These are phyloP conservation scores for Citrus australasica DNA, from an alignment of 345 rosid genomes.

Conservation along the genomic window DNA sequence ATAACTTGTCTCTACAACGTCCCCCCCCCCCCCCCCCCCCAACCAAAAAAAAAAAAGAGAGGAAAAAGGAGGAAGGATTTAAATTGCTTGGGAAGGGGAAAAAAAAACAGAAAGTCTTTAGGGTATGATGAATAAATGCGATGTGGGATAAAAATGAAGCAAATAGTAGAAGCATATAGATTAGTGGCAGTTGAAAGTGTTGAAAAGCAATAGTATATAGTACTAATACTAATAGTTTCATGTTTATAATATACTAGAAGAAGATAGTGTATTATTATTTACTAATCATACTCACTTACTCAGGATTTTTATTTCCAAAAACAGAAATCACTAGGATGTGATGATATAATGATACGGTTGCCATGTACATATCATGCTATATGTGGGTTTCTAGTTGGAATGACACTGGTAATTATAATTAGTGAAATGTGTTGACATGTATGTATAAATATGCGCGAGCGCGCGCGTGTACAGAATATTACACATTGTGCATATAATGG, in stretches of 20 bases:
- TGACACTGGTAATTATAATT: not conserved
- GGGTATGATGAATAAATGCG: constrained; percentile 4
- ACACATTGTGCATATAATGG: not conserved
- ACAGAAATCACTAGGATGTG: constrained; percentile 7
- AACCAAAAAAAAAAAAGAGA: not conserved
- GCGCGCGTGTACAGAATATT: too few relatives aligned
- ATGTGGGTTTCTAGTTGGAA: constrained; percentile 6
- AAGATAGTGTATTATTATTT: not conserved
- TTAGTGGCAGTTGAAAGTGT: not conserved
- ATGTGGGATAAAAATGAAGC: not conserved
- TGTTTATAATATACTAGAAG: constrained; percentile 11
- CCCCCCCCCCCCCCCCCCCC: too few relatives aligned
- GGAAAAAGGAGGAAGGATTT: not conserved
- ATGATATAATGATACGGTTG: not conserved
- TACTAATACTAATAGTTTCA: not conserved
- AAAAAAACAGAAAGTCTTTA: not conserved
- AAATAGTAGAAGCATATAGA: not conserved
- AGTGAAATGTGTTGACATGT: not conserved
- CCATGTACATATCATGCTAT: constrained; percentile 12
- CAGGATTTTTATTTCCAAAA: not conserved
- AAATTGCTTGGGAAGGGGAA: not conserved
- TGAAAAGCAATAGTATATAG: not conserved
- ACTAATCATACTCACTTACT: not conserved
- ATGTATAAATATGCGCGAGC: too few relatives aligned
- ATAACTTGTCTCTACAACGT: too few relatives aligned